phyloP scores from a whole-genome alignment of 129 eudicot genomes.

The Saposhnikovia divaricata region DNA sequence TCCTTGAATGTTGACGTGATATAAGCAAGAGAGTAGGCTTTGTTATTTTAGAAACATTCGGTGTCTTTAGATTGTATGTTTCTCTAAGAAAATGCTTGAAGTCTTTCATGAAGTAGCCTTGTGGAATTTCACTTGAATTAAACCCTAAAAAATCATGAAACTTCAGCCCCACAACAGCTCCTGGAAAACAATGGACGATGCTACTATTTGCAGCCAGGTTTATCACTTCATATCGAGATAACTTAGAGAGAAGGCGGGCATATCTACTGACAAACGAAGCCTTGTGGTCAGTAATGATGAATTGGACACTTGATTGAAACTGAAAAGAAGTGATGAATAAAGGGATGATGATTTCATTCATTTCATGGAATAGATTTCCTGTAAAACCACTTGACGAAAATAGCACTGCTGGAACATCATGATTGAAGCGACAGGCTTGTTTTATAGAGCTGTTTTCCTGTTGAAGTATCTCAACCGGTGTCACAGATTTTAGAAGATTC shows the following conservation, averaged over 20 bases:
- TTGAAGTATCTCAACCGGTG: constrained; percentile 25
- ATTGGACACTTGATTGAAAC: constrained; percentile 37
- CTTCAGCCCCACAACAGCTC: constrained; percentile 39
- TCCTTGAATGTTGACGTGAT: constrained; percentile 42
- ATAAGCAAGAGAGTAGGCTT: constrained; percentile 37
- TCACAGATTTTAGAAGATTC: constrained; percentile 28
- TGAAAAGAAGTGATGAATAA: constrained; percentile 44
- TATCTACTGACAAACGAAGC: constrained; percentile 31
- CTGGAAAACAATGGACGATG: constrained; percentile 35
- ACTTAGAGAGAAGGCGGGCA: constrained; percentile 23
- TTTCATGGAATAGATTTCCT: constrained; percentile 64
- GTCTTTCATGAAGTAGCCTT: constrained; percentile 28
- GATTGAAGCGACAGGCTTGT: constrained; percentile 30
- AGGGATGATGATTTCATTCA: constrained; percentile 56
- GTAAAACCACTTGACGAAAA: constrained; percentile 52
- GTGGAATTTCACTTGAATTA: constrained; percentile 31
- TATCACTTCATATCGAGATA: constrained; percentile 33
- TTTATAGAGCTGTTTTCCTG: constrained; percentile 1
- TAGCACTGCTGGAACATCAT: constrained; percentile 49
- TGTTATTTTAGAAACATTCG: constrained; percentile 1
- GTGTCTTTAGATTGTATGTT: constrained; percentile 20
- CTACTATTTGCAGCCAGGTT: constrained; percentile 2
- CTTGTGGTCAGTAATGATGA: constrained; percentile 39
- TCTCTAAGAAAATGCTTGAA: constrained; percentile 27
- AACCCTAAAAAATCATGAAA: constrained; percentile 30